Evolutionary conservation across 2,329 filamentous ascomycete genomes (phyloP).

Genomic region (Pestalotiopsis sp.): DNA sequence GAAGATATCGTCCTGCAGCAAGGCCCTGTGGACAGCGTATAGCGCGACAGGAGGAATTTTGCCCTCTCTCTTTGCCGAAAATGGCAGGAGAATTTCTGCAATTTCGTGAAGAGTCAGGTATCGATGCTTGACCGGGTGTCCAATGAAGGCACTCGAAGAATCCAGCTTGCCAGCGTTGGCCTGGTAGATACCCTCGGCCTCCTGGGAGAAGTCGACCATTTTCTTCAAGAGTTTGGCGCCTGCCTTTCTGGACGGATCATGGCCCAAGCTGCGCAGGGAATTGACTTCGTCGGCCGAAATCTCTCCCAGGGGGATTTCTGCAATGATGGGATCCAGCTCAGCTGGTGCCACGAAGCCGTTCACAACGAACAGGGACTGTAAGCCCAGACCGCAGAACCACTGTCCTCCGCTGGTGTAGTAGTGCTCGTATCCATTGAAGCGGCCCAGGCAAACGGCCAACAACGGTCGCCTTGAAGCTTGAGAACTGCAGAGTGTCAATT

Average conservation of each 20-base stretch:
- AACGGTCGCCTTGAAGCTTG: slow-evolving; percentile 46
- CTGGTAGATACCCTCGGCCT: slow-evolving; percentile 49
- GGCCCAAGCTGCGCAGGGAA: slow-evolving; percentile 40
- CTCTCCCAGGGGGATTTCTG: slow-evolving; percentile 35
- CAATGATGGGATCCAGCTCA: slow-evolving; percentile 45
- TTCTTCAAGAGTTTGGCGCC: slow-evolving; percentile 46
- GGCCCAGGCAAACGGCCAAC: slow-evolving; percentile 56
- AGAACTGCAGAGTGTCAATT: slow-evolving; percentile 23
- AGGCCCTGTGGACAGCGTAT: slow-evolving; percentile 71
- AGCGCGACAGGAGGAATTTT: slow-evolving; percentile 52
- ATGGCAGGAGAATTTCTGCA: slow-evolving; percentile 45
- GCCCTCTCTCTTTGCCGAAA: slow-evolving; percentile 34
- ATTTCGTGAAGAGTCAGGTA: slow-evolving; percentile 56
- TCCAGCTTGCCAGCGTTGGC: slow-evolving; percentile 50
- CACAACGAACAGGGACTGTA: slow-evolving; percentile 53
- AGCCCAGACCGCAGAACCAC: slow-evolving; percentile 46
- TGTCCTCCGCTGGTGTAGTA: slow-evolving; percentile 57
- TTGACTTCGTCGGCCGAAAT: slow-evolving; percentile 33
- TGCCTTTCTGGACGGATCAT: slow-evolving; percentile 44
- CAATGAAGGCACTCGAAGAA: slow-evolving; percentile 43
- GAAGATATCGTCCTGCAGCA: slow-evolving; percentile 61
- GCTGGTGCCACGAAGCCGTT: slow-evolving; percentile 44
- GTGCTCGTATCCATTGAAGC: slow-evolving; percentile 52
- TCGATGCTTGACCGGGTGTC: slow-evolving; percentile 36
- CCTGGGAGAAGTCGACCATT: slow-evolving; percentile 48